Conservation (phyloP, 345 rosid genomes). For the Eutrema japonicum region DNA sequence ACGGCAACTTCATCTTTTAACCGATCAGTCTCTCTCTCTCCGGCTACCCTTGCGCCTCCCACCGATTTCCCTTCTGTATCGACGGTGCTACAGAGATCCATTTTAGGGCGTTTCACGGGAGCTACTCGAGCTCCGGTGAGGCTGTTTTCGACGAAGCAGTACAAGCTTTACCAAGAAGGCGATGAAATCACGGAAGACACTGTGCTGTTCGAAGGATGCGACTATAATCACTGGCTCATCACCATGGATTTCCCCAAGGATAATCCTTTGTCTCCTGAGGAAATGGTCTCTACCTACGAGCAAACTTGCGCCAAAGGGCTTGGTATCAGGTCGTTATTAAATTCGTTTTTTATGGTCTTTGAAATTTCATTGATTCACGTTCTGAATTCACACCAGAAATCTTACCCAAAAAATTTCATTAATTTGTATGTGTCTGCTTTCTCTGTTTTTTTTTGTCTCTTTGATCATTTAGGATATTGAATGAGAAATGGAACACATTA, state of each 20-base stretch:
- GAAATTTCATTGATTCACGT: background rate
- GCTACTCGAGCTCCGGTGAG: constrained; percentile 29
- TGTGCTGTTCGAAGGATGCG: constrained; percentile 83
- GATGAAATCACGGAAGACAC: constrained; percentile 78
- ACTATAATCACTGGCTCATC: constrained; percentile 93
- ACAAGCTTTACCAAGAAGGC: constrained; percentile 60
- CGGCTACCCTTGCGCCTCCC: constrained; percentile 25
- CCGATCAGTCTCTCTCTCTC: constrained; percentile 43
- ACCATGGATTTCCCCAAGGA: constrained; percentile 77
- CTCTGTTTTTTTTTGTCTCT: background rate
- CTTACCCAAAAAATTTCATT: background rate
- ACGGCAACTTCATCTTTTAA: constrained; percentile 35
- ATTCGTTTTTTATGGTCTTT: background rate
- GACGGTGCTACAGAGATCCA: constrained; percentile 19
- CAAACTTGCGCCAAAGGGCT: constrained; percentile 85
- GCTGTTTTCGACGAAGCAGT: constrained; percentile 43
- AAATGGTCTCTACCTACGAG: constrained; percentile 80
- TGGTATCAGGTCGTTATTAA: constrained; percentile 60
- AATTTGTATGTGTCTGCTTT: background rate
- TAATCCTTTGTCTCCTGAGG: constrained; percentile 56
- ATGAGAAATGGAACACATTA: background rate
- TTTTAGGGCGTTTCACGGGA: constrained; percentile 40
- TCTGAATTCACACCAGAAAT: background rate
- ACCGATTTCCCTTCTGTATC: background rate
- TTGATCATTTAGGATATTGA: background rate